A percentile compares a stretch with the other conserved stretches of the same genome.
These are phyloP conservation scores for Pythium scleroteichum DNA, from an alignment of 352 stramenopile species.

Conservation along the genomic window DNA sequence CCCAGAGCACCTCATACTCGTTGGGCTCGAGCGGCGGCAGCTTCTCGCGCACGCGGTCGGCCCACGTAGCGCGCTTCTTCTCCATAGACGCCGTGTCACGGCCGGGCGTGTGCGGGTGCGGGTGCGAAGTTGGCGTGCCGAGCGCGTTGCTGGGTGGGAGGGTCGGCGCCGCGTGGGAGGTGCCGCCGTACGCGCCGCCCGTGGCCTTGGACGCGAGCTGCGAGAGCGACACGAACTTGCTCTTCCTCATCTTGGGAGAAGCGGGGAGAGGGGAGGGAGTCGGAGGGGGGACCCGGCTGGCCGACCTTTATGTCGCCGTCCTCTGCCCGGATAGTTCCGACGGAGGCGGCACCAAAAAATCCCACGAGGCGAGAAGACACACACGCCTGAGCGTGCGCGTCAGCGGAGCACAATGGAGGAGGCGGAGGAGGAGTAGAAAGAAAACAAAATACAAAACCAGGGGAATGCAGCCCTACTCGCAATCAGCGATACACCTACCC, in stretches of 20 bases:
- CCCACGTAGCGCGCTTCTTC: conserved; percentile 50
- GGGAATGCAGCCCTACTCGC: too few relatives aligned
- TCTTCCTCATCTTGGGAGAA: conserved; percentile 65
- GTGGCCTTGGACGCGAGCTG: conserved; percentile 46
- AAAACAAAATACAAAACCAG: neutral
- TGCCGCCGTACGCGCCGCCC: conserved; percentile 32
- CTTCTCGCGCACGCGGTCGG: conserved; percentile 81
- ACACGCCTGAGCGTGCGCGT: neutral
- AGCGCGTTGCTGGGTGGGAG: conserved; percentile 18
- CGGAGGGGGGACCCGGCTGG: neutral
- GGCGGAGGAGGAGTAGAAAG: neutral
- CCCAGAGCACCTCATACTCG: conserved; percentile 88
- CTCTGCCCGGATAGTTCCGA: neutral
- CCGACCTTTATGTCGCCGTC: neutral
- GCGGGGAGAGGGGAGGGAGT: neutral
- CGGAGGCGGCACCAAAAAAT: neutral
- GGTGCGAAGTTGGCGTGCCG: conserved; percentile 1
- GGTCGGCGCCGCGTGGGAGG: conserved; percentile 11
- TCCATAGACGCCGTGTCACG: conserved; percentile 15
- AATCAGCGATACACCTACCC: too few relatives aligned
- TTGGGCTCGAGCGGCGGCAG: conserved; percentile 70
- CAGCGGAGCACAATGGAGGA: neutral
- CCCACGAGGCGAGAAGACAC: conserved; percentile 1
- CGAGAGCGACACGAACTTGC: conserved; percentile 57
- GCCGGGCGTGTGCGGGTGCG: conserved; percentile 6